Percentiles rank a stretch among this genome's conserved stretches.
These are phyloP conservation scores for Cylindrotheca closterium DNA, from an alignment of 108 stramenopile genomes.

Conservation along the genomic window DNA sequence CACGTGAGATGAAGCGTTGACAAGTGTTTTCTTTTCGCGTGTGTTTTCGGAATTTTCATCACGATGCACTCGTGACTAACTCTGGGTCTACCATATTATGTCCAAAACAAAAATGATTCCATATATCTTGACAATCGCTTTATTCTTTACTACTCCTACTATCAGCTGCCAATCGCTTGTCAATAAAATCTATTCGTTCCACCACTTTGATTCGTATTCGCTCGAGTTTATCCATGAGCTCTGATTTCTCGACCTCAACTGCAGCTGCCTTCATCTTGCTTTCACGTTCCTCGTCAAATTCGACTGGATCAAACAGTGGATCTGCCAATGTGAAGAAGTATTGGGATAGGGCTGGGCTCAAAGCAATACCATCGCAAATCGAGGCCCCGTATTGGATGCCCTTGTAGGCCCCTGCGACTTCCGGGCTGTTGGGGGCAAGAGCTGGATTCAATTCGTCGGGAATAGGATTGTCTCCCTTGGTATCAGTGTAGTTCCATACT, in stretches of 20 bases:
- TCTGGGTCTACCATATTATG: no score
- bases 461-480: conserved; percentile 23
- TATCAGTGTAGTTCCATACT: conserved; percentile 74
- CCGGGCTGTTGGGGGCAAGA: conserved; percentile 47
- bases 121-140: no score
- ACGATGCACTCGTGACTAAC: no score
- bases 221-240: conserved; percentile 15
- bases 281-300: conserved; percentile 6
- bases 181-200: conserved; percentile 8
- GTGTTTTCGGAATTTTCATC: no score
- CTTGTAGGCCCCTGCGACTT: conserved; percentile 44
- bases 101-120: no score
- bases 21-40: no score
- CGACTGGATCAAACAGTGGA: conserved; percentile 57
- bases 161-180: conserved; percentile 9
- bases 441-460: conserved; percentile 50
- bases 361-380: conserved; percentile 64
- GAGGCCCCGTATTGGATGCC: conserved; percentile 62
- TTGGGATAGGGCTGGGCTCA: conserved; percentile 55
- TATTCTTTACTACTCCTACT: no score
- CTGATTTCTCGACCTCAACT: background rate
- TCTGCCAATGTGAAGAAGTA: conserved; percentile 69
- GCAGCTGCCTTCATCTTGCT: background rate
- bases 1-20: no score
- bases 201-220: conserved; percentile 10